Percentiles rank a stretch among this genome's conserved stretches.
These are phyloP conservation scores for Lachancea fermentati DNA, from an alignment of 805 yeast genomes.

Conservation along the genomic window DNA sequence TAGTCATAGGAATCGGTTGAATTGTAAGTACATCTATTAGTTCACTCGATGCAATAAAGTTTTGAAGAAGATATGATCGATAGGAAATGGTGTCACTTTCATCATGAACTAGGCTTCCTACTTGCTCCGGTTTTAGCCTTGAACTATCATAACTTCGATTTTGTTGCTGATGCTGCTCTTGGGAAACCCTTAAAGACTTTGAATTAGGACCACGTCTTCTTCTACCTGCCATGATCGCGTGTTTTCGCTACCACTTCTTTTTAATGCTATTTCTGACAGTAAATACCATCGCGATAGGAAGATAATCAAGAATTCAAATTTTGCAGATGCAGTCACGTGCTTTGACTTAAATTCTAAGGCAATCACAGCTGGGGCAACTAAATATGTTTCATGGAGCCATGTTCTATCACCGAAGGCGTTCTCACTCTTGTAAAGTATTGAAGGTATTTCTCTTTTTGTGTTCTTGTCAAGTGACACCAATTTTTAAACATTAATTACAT, in stretches of 20 bases:
- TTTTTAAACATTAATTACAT: no score
- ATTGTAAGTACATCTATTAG: conserved; percentile 22
- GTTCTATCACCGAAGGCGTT: no score
- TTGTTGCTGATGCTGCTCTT: conserved; percentile 4
- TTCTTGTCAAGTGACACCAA: no score
- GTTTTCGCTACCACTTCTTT: not conserved
- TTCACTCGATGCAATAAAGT: conserved; percentile 20
- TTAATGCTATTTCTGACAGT: not conserved
- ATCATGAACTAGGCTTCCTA: conserved; percentile 26
- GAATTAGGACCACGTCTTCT: conserved; percentile 23
- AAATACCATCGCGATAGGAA: no score
- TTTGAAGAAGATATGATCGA: conserved; percentile 22
- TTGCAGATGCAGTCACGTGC: no score
- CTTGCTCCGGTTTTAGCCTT: conserved; percentile 23
- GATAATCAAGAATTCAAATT: no score
- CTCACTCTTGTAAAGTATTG: no score
- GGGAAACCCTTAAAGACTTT: conserved; percentile 10
- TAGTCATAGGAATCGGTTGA: conserved; percentile 19
- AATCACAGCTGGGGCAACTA: no score
- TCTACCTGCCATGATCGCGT: conserved; percentile 22
- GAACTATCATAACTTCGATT: conserved; percentile 1
- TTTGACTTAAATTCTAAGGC: no score
- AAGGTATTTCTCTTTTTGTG: no score
- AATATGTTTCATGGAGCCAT: no score
- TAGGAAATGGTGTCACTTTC: conserved; percentile 32